phyloP scores from a whole-genome alignment of 306 rosid genomes.

The Pyrus betulifolia region DNA sequence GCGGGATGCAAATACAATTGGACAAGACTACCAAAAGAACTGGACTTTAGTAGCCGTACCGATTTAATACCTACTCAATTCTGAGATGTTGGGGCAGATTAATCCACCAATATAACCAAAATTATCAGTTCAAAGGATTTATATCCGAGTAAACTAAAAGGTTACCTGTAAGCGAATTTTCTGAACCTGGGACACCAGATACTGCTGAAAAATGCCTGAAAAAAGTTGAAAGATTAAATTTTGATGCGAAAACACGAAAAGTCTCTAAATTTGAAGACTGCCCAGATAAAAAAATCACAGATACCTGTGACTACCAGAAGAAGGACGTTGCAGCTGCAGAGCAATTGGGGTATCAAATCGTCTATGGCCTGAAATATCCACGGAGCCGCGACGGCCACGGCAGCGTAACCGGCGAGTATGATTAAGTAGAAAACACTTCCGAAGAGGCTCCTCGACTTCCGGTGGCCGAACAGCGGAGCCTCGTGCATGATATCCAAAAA shows the following conservation, averaged over 20 bases:
- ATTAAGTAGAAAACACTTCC: constrained; percentile 82
- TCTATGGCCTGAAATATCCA: constrained; percentile 63
- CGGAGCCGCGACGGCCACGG: constrained; percentile 58
- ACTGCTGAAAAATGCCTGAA: constrained; percentile 90
- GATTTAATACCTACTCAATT: neutral
- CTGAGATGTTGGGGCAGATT: neutral
- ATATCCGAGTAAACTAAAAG: neutral
- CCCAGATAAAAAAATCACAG: constrained; percentile 2
- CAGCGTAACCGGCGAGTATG: constrained; percentile 50
- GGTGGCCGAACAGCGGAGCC: constrained; percentile 87
- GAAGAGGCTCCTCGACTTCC: constrained; percentile 68
- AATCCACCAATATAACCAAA: neutral
- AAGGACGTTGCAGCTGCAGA: constrained; percentile 78
- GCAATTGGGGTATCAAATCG: constrained; percentile 44
- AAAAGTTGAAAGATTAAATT: constrained; percentile 11
- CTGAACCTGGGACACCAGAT: constrained; percentile 92
- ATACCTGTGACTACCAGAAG: constrained; percentile 80
- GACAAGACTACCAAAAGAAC: neutral
- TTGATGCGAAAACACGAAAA: neutral
- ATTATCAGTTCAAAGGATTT: neutral
- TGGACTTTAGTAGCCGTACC: neutral
- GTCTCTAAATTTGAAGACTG: neutral
- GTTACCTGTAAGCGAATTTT: constrained; percentile 91
- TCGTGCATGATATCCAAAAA: constrained; percentile 92
- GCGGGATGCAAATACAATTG: neutral